Evolutionary conservation across 192 early-diverging fungal genomes (phyloP), one percentile per base, ranked within the genome.

Genomic region (Backusella psychrophila): DNA sequence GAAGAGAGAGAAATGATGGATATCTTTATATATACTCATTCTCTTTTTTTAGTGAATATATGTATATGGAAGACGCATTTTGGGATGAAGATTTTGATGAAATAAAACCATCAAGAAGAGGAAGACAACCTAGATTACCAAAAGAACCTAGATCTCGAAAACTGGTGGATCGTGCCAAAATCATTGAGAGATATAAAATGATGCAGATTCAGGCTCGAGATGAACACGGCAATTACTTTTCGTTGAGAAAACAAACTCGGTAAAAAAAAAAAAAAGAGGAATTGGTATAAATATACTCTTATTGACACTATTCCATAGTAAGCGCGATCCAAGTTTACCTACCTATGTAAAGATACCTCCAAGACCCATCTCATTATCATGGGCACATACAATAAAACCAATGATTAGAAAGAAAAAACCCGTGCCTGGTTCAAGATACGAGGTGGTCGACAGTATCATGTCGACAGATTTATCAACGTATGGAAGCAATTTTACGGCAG

Each of bases 261-360:
- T 91, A 80, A 70, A 11, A 11, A 9, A 39, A 39, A 31, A 31
- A 38, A 9, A 0, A 0, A 7, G 8, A 7, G 38, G 38, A 0
- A 67, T 34, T 21, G 15, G 39, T 26, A 35, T 31, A 33, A 1
- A 34, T 3, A 11, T 26, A 12, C 33, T 8, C 23, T 11, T 63
- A 39, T 15, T 21, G 6, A 19, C 19, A 44, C 1, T 12, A 1
- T 38, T 33, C 8, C 56, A 14, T 52, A 56, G 31, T 41, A 49
- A 91, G 90, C 56, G 87, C 11, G 94, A 97, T 77, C 94, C 94
- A 0, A 92, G 89, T 72, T 78, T 95, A 73, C 95, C 95, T 2
- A 96, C 96, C 0, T 96, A 96, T 86, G 87, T 97, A 15, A 90
- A 92, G 67, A 95, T 97, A 59, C 95, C 95, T 66, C 89, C 93